Percentiles rank a stretch among this genome's conserved stretches.
phyloP scores from a whole-genome alignment of 2,329 filamentous ascomycete species.

The Paecilomyces dactylethromorphus region DNA sequence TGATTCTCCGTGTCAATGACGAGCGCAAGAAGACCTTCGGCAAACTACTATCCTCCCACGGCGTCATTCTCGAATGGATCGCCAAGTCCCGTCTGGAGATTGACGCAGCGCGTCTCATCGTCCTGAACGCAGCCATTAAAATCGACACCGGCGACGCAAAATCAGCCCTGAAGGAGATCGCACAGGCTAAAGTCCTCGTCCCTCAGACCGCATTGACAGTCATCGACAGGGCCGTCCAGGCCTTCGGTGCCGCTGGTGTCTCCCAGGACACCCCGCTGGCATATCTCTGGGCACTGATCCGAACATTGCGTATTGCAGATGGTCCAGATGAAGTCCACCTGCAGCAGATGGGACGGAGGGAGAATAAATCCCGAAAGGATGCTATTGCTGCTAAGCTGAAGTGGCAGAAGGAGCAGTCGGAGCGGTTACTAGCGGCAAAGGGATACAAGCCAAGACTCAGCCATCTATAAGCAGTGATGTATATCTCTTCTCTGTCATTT shows the following conservation, averaged over 20 bases:
- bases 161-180: constrained; percentile 84
- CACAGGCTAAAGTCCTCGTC: constrained; percentile 87
- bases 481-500: not conserved
- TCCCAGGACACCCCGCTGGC: constrained; percentile 92
- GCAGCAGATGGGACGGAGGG: constrained; percentile 48
- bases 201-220: constrained; percentile 75
- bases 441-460: constrained; percentile 28
- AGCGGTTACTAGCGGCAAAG: constrained; percentile 29
- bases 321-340: constrained; percentile 95
- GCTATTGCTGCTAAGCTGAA: constrained; percentile 34
- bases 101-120: constrained; percentile 79
- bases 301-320: constrained; percentile 81
- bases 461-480: constrained; percentile 18
- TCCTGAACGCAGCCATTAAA: constrained; percentile 89
- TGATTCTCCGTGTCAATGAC: constrained; percentile 92
- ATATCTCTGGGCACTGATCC: constrained; percentile 70
- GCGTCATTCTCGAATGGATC: constrained; percentile 91
- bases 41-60: constrained; percentile 78
- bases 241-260: constrained; percentile 84
- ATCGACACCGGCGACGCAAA: constrained; percentile 90
- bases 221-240: constrained; percentile 90
- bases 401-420: constrained; percentile 34
- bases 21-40: constrained; percentile 85
- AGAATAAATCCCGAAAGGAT: constrained; percentile 47
- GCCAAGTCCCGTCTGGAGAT: constrained; percentile 90